Evolutionary conservation across 371 early-diverging fungal species (phyloP).

Genomic region (Lichtheimia ornata): DNA sequence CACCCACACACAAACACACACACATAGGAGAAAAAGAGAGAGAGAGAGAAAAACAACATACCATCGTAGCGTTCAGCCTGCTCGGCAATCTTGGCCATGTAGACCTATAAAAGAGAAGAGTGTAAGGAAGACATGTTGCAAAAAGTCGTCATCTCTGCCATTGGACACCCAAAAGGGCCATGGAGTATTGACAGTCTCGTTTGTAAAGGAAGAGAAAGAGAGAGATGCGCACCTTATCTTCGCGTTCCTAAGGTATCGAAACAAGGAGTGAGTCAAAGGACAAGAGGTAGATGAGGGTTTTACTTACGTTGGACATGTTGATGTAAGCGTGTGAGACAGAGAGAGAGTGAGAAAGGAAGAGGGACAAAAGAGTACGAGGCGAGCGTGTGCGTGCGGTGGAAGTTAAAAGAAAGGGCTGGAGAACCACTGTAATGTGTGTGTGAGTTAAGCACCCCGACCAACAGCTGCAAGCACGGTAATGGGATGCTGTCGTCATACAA

Average conservation of each 20-base stretch:
- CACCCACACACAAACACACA: neutral
- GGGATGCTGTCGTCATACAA: too few species aligned
- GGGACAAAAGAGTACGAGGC: neutral
- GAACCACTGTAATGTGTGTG: too few species aligned
- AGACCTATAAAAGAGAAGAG: constrained; percentile 33
- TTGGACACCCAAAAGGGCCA: neutral
- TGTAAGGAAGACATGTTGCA: too few species aligned
- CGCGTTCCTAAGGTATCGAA: constrained; percentile 26
- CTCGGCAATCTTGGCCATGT: constrained; percentile 97
- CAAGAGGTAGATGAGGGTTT: constrained; percentile 13
- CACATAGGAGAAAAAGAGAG: neutral
- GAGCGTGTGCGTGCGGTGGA: neutral
- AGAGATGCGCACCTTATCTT: constrained; percentile 26
- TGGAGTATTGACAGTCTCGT: neutral
- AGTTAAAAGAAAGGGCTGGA: constrained; percentile 3
- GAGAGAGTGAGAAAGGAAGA: constrained; percentile 7
- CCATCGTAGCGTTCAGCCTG: constrained; percentile 99
- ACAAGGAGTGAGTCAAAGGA: constrained; percentile 22
- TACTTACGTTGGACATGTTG: constrained; percentile 17
- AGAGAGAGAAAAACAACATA: constrained; percentile 43
- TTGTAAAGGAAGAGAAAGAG: neutral
- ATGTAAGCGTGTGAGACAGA: constrained; percentile 17
- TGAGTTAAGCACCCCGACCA: too few species aligned
- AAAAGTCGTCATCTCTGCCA: neutral
- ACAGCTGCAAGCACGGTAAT: too few species aligned